Conservation (phyloP, 768 basidiomycete species). For the Termitomyces sp. region DNA sequence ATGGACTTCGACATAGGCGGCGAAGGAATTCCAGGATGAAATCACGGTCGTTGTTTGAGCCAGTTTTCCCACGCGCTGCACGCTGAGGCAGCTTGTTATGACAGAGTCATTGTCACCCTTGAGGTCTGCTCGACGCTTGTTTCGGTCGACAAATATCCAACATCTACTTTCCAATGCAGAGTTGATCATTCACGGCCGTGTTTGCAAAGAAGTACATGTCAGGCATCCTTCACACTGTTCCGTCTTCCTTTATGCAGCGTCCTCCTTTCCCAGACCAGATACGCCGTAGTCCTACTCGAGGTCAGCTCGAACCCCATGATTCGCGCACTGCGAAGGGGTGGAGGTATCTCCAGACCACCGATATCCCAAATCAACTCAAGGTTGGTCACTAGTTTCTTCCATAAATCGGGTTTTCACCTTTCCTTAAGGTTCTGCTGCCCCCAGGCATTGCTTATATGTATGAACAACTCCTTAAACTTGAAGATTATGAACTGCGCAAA, state of each 20-base stretch:
- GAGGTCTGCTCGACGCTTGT: background rate
- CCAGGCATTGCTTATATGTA: slow-evolving; percentile 64
- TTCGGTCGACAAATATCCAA: background rate
- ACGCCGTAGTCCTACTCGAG: slow-evolving; percentile 63
- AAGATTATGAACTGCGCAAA: slow-evolving; percentile 56
- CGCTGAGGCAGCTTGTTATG: background rate
- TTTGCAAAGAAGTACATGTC: slow-evolving; percentile 8
- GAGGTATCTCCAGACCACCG: slow-evolving; percentile 71
- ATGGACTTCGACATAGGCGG: slow-evolving; percentile 55
- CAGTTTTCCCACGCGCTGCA: slow-evolving; percentile 5
- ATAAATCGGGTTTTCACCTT: background rate
- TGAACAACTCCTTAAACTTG: slow-evolving; percentile 57
- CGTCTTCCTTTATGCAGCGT: slow-evolving; percentile 12
- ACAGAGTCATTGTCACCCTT: background rate
- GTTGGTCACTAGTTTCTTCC: slow-evolving; percentile 26
- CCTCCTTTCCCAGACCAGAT: slow-evolving; percentile 44
- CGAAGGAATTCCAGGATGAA: background rate
- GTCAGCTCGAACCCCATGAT: slow-evolving; percentile 70
- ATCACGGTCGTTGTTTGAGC: slow-evolving; percentile 14
- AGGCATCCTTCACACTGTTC: slow-evolving; percentile 11
- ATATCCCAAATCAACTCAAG: slow-evolving; percentile 73
- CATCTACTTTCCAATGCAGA: background rate
- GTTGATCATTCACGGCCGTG: slow-evolving; percentile 9
- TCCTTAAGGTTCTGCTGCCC: slow-evolving; percentile 59
- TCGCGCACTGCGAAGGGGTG: slow-evolving; percentile 51